Conservation (phyloP, 495 filamentous ascomycete genomes). For the Penicillium lividum region DNA sequence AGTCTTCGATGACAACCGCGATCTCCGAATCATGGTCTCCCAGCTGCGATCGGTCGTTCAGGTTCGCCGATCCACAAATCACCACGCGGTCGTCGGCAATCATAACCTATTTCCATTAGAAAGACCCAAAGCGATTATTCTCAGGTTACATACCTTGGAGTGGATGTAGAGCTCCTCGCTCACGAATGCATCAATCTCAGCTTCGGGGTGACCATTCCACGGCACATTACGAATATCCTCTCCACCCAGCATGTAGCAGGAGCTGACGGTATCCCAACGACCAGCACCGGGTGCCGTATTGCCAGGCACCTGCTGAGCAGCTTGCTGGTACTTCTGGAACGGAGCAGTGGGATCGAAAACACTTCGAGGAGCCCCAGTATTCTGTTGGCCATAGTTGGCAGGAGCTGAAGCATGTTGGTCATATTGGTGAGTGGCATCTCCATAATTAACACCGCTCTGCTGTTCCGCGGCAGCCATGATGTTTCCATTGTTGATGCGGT, state of each 20-base stretch:
- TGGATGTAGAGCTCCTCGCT: slow-evolving; percentile 94
- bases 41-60: slow-evolving; percentile 93
- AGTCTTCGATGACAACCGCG: slow-evolving; percentile 80
- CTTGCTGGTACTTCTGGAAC: slow-evolving; percentile 67
- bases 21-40: slow-evolving; percentile 85
- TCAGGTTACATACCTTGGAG: slow-evolving; percentile 60
- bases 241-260: slow-evolving; percentile 84
- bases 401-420: slow-evolving; percentile 45
- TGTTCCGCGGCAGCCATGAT: slow-evolving; percentile 65
- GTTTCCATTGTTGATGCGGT: slow-evolving; percentile 76
- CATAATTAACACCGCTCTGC: slow-evolving; percentile 71
- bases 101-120: slow-evolving; percentile 55
- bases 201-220: slow-evolving; percentile 67
- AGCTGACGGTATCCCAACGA: slow-evolving; percentile 74
- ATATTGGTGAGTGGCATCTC: slow-evolving; percentile 64
- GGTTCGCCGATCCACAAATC: slow-evolving; percentile 89
- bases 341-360: slow-evolving; percentile 45
- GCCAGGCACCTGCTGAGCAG: slow-evolving; percentile 48
- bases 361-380: slow-evolving; percentile 22
- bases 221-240: slow-evolving; percentile 74
- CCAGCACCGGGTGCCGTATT: slow-evolving; percentile 36
- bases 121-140: background rate
- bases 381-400: background rate
- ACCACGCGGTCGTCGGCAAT: slow-evolving; percentile 90
- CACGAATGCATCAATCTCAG: slow-evolving; percentile 86